phyloP scores from a whole-genome alignment of 2,329 filamentous ascomycete species.

The Lasiodiplodia gonubiensis region DNA sequence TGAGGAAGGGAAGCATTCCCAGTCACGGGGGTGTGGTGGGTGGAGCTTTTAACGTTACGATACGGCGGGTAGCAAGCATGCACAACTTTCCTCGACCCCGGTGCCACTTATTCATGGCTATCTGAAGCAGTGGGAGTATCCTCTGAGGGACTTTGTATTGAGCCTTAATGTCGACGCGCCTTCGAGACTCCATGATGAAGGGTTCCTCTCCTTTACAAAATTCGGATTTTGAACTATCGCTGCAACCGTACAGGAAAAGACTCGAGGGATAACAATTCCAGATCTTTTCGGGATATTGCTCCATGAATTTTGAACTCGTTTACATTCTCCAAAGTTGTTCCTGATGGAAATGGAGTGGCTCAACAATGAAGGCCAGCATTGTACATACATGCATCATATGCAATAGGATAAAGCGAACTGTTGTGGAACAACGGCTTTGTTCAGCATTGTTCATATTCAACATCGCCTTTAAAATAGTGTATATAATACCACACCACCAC shows the following conservation, averaged over 20 bases:
- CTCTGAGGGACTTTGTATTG: too few relatives aligned
- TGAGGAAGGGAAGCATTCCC: too few relatives aligned
- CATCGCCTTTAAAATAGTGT: neutral
- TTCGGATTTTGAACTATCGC: too few relatives aligned
- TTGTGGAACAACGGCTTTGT: neutral
- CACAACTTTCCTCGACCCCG: neutral
- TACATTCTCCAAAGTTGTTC: neutral
- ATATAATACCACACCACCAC: neutral
- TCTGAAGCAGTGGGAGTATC: too few relatives aligned
- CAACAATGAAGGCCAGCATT: neutral
- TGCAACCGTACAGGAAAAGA: too few relatives aligned
- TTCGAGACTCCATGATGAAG: too few relatives aligned
- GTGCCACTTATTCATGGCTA: neutral
- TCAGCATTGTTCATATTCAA: neutral
- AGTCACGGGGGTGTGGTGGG: too few relatives aligned
- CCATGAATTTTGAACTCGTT: neutral
- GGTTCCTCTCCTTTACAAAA: too few relatives aligned
- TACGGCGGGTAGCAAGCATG: neutral
- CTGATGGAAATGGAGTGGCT: neutral
- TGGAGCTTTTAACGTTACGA: neutral
- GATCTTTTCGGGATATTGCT: neutral
- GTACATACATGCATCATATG: neutral
- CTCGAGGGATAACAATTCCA: too few relatives aligned
- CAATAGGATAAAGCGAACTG: neutral
- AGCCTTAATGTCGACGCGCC: too few relatives aligned